Evolutionary conservation across 1,284 basidiomycete genomes (phyloP).

Genomic region (Rhodotorula mucilaginosa): DNA sequence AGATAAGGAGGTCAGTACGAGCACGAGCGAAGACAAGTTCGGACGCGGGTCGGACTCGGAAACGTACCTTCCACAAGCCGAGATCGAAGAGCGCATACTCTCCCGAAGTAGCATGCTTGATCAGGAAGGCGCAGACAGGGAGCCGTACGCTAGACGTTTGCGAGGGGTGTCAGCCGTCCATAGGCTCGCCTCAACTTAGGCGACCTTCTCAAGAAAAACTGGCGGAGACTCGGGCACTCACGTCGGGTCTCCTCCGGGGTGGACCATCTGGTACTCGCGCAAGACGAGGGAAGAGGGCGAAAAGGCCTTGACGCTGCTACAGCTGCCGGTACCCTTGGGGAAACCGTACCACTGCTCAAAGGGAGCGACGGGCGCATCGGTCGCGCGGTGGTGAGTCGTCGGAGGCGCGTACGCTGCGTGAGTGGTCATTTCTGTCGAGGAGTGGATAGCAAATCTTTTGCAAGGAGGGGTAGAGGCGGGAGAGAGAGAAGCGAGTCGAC

Average conservation of each 20-base stretch:
- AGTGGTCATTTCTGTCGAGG: not conserved
- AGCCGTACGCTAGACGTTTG: not conserved
- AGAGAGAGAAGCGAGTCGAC: no score
- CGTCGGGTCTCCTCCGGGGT: not conserved
- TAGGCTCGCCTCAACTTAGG: no score
- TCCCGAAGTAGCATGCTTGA: constrained; percentile 13
- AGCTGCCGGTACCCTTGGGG: constrained; percentile 2
- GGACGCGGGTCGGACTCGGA: not conserved
- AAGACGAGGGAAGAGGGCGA: constrained; percentile 9
- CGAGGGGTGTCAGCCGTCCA: not conserved
- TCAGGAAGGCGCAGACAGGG: constrained; percentile 14
- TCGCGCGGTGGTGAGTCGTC: not conserved
- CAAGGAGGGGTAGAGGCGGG: no score
- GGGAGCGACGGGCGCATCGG: constrained; percentile 10
- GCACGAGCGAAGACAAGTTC: not conserved
- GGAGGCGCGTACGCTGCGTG: not conserved
- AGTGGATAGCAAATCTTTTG: no score
- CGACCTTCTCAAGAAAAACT: not conserved
- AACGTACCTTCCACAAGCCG: not conserved
- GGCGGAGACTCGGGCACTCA: not conserved
- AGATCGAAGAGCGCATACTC: constrained; percentile 24
- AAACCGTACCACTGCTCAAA: constrained; percentile 9
- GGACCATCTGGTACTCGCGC: constrained; percentile 3
- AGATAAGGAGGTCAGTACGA: not conserved
- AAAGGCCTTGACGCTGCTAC: constrained; percentile 10